Conservation (phyloP, 768 basidiomycete species). For the Cyclocybe cylindracea region DNA sequence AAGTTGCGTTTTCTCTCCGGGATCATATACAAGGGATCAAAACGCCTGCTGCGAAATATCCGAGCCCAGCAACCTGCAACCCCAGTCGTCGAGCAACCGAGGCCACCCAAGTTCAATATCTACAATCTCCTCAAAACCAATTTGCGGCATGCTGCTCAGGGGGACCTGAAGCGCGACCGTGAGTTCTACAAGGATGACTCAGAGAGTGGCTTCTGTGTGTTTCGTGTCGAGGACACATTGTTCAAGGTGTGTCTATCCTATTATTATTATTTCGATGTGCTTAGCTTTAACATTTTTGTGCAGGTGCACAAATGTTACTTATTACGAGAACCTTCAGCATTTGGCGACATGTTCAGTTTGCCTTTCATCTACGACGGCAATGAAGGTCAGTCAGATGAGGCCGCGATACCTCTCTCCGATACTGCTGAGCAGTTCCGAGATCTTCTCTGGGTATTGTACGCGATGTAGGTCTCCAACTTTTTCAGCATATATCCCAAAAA, state of each 20-base stretch:
- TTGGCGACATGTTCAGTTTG: slow-evolving; percentile 42
- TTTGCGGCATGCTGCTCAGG: slow-evolving; percentile 11
- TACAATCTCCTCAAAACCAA: slow-evolving; percentile 20
- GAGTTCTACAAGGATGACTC: slow-evolving; percentile 34
- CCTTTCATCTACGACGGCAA: slow-evolving; percentile 22
- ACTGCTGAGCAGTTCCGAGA: slow-evolving; percentile 47
- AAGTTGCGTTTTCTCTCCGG: slow-evolving; percentile 35
- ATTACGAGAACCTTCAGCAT: slow-evolving; percentile 41
- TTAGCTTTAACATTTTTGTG: slow-evolving; percentile 1
- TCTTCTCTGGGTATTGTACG: slow-evolving; percentile 50
- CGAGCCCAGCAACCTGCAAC: slow-evolving; percentile 1
- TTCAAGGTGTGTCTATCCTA: slow-evolving; percentile 52
- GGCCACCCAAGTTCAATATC: slow-evolving; percentile 15
- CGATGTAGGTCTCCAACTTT: slow-evolving; percentile 34
- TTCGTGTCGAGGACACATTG: slow-evolving; percentile 58
- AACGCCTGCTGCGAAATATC: slow-evolving; percentile 21
- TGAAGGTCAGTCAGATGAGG: slow-evolving; percentile 29
- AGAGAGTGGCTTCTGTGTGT: slow-evolving; percentile 56
- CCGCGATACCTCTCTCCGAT: slow-evolving; percentile 40
- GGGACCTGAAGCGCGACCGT: slow-evolving; percentile 27
- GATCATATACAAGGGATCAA: slow-evolving; percentile 32
- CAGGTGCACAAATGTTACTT: slow-evolving; percentile 49
- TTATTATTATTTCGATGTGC: background rate
- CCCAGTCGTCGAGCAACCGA: slow-evolving; percentile 8
- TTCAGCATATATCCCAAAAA: too few relatives aligned